phyloP scores from a whole-genome alignment of 768 basidiomycete genomes.

The Mycena epipterygia region DNA sequence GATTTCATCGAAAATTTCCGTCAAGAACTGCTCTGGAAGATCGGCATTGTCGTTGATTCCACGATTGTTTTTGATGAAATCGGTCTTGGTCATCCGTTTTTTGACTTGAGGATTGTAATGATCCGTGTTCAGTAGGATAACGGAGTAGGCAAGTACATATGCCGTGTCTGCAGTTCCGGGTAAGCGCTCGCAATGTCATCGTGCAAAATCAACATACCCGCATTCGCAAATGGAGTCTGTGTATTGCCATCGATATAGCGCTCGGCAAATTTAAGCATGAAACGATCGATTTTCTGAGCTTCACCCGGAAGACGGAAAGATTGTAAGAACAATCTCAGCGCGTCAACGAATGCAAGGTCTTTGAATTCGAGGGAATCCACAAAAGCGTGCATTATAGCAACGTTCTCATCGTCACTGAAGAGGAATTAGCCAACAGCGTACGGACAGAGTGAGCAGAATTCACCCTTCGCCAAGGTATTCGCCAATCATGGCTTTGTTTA shows the following conservation, averaged over 20 bases:
- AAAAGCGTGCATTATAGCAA: constrained; percentile 97
- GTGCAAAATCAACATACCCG: constrained; percentile 67
- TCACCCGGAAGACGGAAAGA: constrained; percentile 98
- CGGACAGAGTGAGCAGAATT: constrained; percentile 43
- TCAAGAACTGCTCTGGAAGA: constrained; percentile 88
- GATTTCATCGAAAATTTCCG: constrained; percentile 91
- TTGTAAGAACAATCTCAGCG: constrained; percentile 91
- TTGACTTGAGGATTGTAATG: constrained; percentile 96
- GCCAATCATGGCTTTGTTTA: constrained; percentile 96
- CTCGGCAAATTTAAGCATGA: constrained; percentile 99
- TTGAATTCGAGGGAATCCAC: constrained; percentile 93
- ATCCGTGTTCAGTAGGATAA: constrained; percentile 97
- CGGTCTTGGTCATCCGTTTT: constrained; percentile 91
- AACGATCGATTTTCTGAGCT: constrained; percentile 98
- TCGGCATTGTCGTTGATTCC: constrained; percentile 95
- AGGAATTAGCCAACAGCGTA: constrained; percentile 16
- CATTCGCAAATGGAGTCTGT: constrained; percentile 91
- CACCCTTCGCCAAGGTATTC: constrained; percentile 99
- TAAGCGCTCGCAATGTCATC: background rate
- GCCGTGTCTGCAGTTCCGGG: constrained; percentile 76
- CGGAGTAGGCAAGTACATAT: constrained; percentile 95
- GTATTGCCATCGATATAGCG: constrained; percentile 93
- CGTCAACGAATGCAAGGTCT: constrained; percentile 86
- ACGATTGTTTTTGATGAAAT: constrained; percentile 95
- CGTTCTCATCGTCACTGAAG: constrained; percentile 86